These are phyloP conservation scores for Mycena maculata DNA, from an alignment of 768 basidiomycete species.

Conservation along the genomic window DNA sequence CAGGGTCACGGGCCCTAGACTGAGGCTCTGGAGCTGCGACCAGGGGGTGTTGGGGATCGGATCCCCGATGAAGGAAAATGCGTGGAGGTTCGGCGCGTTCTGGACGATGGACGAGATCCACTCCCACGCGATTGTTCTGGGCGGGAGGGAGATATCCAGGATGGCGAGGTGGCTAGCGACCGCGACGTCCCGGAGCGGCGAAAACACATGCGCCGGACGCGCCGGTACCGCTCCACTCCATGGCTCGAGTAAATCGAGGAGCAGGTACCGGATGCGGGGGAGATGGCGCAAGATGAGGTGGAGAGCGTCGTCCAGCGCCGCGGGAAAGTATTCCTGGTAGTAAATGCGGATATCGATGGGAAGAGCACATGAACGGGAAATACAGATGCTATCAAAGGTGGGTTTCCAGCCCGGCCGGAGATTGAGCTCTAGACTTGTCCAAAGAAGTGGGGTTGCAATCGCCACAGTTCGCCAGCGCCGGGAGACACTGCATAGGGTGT, in stretches of 20 bases:
- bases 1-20: neutral
- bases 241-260: neutral
- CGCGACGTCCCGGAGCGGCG: neutral
- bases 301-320: slow-evolving; percentile 9
- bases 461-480: slow-evolving; percentile 1
- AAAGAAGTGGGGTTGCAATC: slow-evolving; percentile 2
- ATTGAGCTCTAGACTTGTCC: neutral
- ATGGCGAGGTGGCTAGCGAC: neutral
- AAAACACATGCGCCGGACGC: neutral
- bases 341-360: neutral
- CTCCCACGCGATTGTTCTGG: slow-evolving; percentile 9
- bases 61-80: neutral
- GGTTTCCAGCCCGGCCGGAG: slow-evolving; percentile 12
- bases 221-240: neutral
- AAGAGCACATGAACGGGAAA: slow-evolving; percentile 7
- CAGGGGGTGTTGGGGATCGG: neutral
- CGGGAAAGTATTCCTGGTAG: neutral
- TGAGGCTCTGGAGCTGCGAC: slow-evolving; percentile 1
- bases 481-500: slow-evolving; percentile 2
- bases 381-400: slow-evolving; percentile 4
- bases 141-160: neutral
- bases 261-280: slow-evolving; percentile 1
- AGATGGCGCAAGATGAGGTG: neutral
- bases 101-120: neutral
- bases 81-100: slow-evolving; percentile 3